Percentiles rank a stretch among this genome's conserved stretches.
Evolutionary conservation across 164 flowering plant genomes (phyloP).

Genomic region (Stephania yunnanensis): DNA sequence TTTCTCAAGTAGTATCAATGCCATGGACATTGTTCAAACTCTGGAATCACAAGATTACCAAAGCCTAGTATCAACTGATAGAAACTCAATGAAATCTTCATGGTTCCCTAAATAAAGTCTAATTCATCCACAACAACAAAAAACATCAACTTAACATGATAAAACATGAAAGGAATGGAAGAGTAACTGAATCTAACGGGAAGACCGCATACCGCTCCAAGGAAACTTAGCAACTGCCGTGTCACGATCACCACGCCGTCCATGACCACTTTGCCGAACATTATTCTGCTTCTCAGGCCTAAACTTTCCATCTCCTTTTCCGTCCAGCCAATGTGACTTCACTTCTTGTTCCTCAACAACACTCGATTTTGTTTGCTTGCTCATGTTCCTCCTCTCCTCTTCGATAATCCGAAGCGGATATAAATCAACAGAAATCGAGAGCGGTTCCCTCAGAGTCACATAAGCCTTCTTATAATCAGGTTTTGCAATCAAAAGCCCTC

Average conservation of each 20-base stretch:
- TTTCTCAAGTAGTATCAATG: too few species aligned
- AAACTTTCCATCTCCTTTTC: slow-evolving; percentile 9
- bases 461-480: slow-evolving; percentile 87
- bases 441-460: slow-evolving; percentile 48
- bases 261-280: slow-evolving; percentile 4
- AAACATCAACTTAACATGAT: not conserved
- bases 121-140: not conserved
- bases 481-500: slow-evolving; percentile 56
- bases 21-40: too few species aligned
- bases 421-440: slow-evolving; percentile 53
- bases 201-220: slow-evolving; percentile 53
- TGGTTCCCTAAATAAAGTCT: too few species aligned
- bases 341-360: slow-evolving; percentile 39
- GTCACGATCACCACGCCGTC: slow-evolving; percentile 10
- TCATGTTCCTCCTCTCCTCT: slow-evolving; percentile 44
- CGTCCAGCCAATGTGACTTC: slow-evolving; percentile 64
- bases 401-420: slow-evolving; percentile 50
- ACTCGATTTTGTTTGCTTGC: slow-evolving; percentile 37
- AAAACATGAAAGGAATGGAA: not conserved
- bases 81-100: too few species aligned
- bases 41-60: too few species aligned
- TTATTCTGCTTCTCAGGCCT: slow-evolving; percentile 16
- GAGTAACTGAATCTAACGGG: slow-evolving; percentile 16
- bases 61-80: too few species aligned
- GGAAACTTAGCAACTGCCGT: slow-evolving; percentile 45